Percentiles rank a stretch among this genome's conserved stretches.
phyloP scores from a whole-genome alignment of 176 grass and related monocot genomes.

The Triticum turgidum region DNA sequence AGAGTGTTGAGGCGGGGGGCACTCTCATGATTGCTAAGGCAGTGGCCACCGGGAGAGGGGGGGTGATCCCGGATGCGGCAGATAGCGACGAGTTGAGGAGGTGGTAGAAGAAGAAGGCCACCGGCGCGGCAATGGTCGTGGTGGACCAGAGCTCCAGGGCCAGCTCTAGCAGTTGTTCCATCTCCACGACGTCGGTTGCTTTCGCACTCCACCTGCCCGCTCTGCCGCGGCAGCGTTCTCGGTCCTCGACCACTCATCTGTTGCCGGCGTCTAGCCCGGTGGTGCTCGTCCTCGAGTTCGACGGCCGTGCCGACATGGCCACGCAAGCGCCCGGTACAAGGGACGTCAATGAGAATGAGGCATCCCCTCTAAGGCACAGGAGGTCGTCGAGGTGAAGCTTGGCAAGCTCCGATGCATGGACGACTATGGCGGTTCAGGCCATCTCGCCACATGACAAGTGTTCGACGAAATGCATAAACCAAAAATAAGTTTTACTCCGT shows the following conservation, averaged over 20 bases:
- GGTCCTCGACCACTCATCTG: slow-evolving; percentile 14
- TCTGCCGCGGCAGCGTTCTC: slow-evolving; percentile 75
- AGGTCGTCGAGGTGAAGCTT: slow-evolving; percentile 74
- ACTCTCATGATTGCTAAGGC: slow-evolving; percentile 66
- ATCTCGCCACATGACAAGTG: neutral
- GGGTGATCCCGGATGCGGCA: slow-evolving; percentile 48
- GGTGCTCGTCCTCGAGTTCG: slow-evolving; percentile 46
- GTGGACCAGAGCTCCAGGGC: slow-evolving; percentile 42
- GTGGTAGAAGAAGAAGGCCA: too few relatives aligned
- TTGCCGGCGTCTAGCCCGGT: slow-evolving; percentile 47
- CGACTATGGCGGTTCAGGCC: slow-evolving; percentile 28
- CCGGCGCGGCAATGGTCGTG: too few relatives aligned
- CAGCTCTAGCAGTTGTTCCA: slow-evolving; percentile 71
- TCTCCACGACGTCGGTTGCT: slow-evolving; percentile 18
- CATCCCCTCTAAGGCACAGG: neutral
- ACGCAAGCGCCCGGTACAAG: neutral
- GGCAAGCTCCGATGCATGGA: slow-evolving; percentile 68
- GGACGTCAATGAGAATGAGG: neutral
- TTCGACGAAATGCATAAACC: too few relatives aligned
- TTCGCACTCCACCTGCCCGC: slow-evolving; percentile 91
- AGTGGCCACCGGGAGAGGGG: slow-evolving; percentile 41
- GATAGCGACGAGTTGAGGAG: slow-evolving; percentile 21
- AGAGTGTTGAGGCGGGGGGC: slow-evolving; percentile 60
- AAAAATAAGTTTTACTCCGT: too few relatives aligned
- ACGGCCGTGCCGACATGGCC: neutral